These are phyloP conservation scores for Angophora floribunda DNA, from an alignment of 345 rosid genomes.

Conservation along the genomic window DNA sequence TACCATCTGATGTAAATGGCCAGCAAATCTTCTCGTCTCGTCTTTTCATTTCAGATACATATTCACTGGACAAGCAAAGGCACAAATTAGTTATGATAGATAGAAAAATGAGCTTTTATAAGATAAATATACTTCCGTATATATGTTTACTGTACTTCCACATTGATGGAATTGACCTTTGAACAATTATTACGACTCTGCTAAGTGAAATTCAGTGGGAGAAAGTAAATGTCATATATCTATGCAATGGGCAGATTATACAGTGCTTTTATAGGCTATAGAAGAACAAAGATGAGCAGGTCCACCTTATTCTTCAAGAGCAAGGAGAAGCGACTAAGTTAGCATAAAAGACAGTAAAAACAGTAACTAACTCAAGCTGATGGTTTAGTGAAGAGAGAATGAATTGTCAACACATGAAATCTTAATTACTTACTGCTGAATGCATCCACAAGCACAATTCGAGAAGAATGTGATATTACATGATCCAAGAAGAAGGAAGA, in stretches of 20 bases:
- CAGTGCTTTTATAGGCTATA: neutral
- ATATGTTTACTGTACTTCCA: neutral
- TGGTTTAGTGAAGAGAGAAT: neutral
- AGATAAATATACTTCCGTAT: neutral
- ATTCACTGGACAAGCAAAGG: conserved; percentile 31
- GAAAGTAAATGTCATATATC: neutral
- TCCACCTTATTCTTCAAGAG: neutral
- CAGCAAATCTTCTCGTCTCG: conserved; percentile 34
- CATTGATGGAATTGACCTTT: neutral
- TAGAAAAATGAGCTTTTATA: neutral
- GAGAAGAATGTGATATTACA: neutral
- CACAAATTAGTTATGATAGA: neutral
- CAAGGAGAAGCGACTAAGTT: neutral
- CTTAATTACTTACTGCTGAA: neutral
- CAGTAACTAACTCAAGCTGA: neutral
- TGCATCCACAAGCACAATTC: neutral
- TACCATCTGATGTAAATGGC: conserved; percentile 46
- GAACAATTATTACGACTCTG: neutral
- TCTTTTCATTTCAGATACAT: conserved; percentile 43
- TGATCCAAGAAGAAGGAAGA: neutral
- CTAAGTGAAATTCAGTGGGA: neutral
- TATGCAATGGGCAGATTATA: neutral
- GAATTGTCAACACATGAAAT: neutral
- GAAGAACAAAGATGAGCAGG: neutral
- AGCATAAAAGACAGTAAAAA: neutral